Conservation (phyloP, 1,284 basidiomycete species). For the Prillingera fragicola region DNA sequence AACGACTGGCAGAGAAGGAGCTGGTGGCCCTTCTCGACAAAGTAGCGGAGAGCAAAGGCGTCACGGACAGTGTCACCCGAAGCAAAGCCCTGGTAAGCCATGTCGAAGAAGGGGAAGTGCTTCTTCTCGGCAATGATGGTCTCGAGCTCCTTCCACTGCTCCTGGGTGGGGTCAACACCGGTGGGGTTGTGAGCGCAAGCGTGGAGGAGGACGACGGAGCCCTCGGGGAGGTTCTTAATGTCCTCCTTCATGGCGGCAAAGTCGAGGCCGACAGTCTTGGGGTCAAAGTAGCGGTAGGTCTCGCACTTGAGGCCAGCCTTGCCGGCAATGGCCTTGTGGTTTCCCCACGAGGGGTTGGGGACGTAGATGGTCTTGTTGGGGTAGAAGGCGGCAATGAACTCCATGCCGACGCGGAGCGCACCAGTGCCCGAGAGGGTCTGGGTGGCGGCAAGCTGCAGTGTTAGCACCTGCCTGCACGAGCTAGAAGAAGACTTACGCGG, state of each 20-base stretch:
- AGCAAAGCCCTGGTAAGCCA: conserved; percentile 91
- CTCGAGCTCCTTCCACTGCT: conserved; percentile 90
- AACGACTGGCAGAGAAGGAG: conserved; percentile 87
- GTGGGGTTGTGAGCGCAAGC: conserved; percentile 76
- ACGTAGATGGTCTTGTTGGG: conserved; percentile 90
- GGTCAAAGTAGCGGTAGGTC: conserved; percentile 74
- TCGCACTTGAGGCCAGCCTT: conserved; percentile 93
- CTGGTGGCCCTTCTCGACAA: conserved; percentile 82
- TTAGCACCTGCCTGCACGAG: conserved; percentile 1
- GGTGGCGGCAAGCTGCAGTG: conserved; percentile 71
- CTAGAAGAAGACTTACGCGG: conserved; percentile 56
- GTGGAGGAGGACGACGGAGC: conserved; percentile 43
- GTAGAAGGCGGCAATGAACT: conserved; percentile 82
- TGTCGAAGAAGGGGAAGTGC: conserved; percentile 59
- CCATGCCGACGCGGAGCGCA: conserved; percentile 91
- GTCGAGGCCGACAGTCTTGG: conserved; percentile 87
- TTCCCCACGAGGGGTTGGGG: conserved; percentile 94
- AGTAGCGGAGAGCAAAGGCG: conserved; percentile 91
- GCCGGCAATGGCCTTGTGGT: conserved; percentile 78
- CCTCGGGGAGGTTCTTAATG: conserved; percentile 56
- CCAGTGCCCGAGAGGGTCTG: conserved; percentile 98
- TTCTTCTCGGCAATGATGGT: conserved; percentile 66
- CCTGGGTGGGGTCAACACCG: conserved; percentile 88
- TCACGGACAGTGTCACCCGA: conserved; percentile 83
- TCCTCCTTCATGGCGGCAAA: conserved; percentile 87